These are phyloP conservation scores for Venturia oleaginea DNA, from an alignment of 2,329 filamentous ascomycete species.

Conservation along the genomic window DNA sequence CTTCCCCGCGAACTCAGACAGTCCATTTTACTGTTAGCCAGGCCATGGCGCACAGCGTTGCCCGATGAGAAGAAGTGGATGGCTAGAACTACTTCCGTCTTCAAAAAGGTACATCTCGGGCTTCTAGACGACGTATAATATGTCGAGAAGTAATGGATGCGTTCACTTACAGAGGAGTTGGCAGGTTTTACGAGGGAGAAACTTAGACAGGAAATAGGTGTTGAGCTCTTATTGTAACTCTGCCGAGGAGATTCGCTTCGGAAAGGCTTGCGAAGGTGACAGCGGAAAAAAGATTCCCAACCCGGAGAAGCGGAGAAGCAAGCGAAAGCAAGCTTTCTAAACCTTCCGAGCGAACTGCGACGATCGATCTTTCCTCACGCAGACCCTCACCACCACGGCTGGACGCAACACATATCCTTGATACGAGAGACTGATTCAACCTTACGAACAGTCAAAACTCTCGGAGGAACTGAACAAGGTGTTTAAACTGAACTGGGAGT, in stretches of 20 bases:
- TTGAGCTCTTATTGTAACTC: neutral
- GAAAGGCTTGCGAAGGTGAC: neutral
- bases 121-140: neutral
- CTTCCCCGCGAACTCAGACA: neutral
- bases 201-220: neutral
- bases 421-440: neutral
- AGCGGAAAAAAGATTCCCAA: neutral
- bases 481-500: too few relatives aligned
- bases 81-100: neutral
- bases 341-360: neutral
- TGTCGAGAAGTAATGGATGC: neutral
- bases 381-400: neutral
- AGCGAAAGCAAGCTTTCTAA: neutral
- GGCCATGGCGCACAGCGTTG: neutral
- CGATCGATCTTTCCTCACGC: neutral
- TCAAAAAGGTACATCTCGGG: neutral
- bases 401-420: neutral
- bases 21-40: neutral
- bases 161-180: neutral
- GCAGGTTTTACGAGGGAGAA: constrained; percentile 10
- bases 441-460: neutral
- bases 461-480: too few relatives aligned
- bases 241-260: neutral
- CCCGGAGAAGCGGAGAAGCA: neutral
- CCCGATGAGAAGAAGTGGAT: neutral